A percentile compares a stretch with the other conserved stretches of the same genome.
These are phyloP conservation scores for Mycogone perniciosa DNA, from an alignment of 2,329 filamentous ascomycete genomes.

Conservation along the genomic window DNA sequence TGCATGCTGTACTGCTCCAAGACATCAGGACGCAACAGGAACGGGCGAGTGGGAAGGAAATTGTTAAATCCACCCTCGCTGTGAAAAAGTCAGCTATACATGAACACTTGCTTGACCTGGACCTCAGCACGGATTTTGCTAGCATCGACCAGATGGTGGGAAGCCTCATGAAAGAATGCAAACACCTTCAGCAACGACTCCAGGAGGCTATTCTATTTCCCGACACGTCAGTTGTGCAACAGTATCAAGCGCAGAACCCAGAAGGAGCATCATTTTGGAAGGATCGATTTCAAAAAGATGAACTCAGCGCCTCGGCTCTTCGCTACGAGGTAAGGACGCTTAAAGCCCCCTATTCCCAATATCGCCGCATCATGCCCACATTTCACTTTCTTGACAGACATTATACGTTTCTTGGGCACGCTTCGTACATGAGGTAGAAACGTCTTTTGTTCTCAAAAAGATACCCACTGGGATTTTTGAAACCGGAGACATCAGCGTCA, in stretches of 20 bases:
- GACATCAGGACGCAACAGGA: conserved; percentile 11
- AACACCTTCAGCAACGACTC: conserved; percentile 12
- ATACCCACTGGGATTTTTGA: too few relatives aligned
- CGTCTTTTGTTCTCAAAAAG: too few relatives aligned
- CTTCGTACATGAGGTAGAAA: too few relatives aligned
- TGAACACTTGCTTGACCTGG: conserved; percentile 7
- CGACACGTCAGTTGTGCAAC: conserved; percentile 10
- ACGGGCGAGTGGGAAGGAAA: conserved; percentile 6
- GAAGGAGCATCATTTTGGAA: conserved; percentile 15
- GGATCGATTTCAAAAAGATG: conserved; percentile 12
- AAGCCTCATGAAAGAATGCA: conserved; percentile 13
- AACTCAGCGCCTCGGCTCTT: conserved; percentile 10
- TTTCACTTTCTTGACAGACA: too few relatives aligned
- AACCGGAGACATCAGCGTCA: too few relatives aligned
- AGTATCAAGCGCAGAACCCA: conserved; percentile 12
- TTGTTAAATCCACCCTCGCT: conserved; percentile 5
- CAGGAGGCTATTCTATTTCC: conserved; percentile 10
- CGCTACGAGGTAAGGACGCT: conserved; percentile 12
- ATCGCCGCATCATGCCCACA: too few relatives aligned
- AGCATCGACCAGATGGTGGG: conserved; percentile 13
- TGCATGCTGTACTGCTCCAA: conserved; percentile 11
- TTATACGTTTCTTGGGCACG: too few relatives aligned
- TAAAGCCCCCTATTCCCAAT: neutral
- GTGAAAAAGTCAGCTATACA: neutral
- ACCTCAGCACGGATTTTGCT: conserved; percentile 12